A percentile compares a stretch with the other conserved stretches of the same genome.
Conservation (phyloP, 106 monocot genomes). For the Vanilla planifolia region DNA sequence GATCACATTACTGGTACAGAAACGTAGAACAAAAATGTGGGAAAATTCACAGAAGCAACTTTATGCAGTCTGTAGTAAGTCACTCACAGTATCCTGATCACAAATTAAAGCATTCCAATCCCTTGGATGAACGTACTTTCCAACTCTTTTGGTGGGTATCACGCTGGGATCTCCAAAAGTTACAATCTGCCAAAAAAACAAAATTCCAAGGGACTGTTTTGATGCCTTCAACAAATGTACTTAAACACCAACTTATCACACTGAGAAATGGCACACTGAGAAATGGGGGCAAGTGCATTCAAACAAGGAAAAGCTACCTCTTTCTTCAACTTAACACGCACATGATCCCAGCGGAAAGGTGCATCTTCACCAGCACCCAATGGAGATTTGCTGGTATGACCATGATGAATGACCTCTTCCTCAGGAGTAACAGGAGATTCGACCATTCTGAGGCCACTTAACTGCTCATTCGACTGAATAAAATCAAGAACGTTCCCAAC, state of each 20-base stretch:
- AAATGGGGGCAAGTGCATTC: neutral
- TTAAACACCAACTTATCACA: too few relatives aligned
- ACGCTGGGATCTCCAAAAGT: conserved; percentile 88
- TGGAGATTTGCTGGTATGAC: conserved; percentile 77
- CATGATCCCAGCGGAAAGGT: conserved; percentile 98
- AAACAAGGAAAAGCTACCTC: conserved; percentile 41
- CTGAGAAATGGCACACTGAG: too few relatives aligned
- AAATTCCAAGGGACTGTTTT: too few relatives aligned
- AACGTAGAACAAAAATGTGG: too few relatives aligned
- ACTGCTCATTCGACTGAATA: conserved; percentile 67
- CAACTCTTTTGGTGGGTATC: conserved; percentile 77
- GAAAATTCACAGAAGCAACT: neutral
- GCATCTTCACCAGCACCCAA: conserved; percentile 98
- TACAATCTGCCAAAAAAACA: conserved; percentile 54
- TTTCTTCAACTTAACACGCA: conserved; percentile 90
- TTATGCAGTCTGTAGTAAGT: neutral
- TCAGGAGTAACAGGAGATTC: conserved; percentile 93
- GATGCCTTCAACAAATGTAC: too few relatives aligned
- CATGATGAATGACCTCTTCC: conserved; percentile 96
- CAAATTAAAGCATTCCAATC: conserved; percentile 90
- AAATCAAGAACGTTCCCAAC: conserved; percentile 71
- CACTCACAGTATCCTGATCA: conserved; percentile 87
- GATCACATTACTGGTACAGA: too few relatives aligned
- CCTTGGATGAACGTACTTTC: conserved; percentile 77
- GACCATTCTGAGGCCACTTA: conserved; percentile 67